Evolutionary conservation across 2,329 filamentous ascomycete genomes (phyloP).

Genomic region (Pyricularia grisea): DNA sequence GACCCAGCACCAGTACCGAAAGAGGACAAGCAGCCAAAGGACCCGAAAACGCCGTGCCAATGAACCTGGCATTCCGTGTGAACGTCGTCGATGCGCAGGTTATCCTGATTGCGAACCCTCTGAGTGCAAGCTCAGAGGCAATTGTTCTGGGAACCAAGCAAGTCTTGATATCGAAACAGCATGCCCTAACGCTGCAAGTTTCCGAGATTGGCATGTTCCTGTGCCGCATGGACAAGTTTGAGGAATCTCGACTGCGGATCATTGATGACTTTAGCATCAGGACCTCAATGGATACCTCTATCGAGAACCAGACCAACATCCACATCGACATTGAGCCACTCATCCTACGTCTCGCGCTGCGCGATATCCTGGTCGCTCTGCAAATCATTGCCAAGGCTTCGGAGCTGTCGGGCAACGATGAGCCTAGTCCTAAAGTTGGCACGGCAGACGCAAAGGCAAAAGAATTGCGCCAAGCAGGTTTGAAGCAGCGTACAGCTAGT

Average conservation of each 20-base stretch:
- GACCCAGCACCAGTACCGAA: slow-evolving; percentile 13
- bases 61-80: slow-evolving; percentile 78
- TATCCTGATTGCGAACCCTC: slow-evolving; percentile 90
- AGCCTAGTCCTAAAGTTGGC: slow-evolving; percentile 19
- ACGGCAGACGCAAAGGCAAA: slow-evolving; percentile 45
- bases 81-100: slow-evolving; percentile 95
- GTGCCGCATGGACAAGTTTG: slow-evolving; percentile 96
- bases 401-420: slow-evolving; percentile 65
- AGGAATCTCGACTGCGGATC: slow-evolving; percentile 80
- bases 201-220: slow-evolving; percentile 96
- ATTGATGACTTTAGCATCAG: slow-evolving; percentile 94
- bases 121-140: slow-evolving; percentile 83
- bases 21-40: slow-evolving; percentile 5
- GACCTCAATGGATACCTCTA: slow-evolving; percentile 69
- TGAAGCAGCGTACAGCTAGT: slow-evolving; percentile 48
- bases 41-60: slow-evolving; percentile 29
- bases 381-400: slow-evolving; percentile 89
- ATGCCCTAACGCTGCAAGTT: slow-evolving; percentile 87
- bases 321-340: slow-evolving; percentile 84
- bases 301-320: slow-evolving; percentile 61
- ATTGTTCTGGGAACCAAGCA: slow-evolving; percentile 94
- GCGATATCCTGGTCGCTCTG: slow-evolving; percentile 88
- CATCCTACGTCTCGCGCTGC: slow-evolving; percentile 78
- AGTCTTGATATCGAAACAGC: slow-evolving; percentile 84
- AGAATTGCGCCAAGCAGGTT: slow-evolving; percentile 37